These are phyloP conservation scores for Cubamyces sp. DNA, from an alignment of 768 basidiomycete species.

Conservation along the genomic window DNA sequence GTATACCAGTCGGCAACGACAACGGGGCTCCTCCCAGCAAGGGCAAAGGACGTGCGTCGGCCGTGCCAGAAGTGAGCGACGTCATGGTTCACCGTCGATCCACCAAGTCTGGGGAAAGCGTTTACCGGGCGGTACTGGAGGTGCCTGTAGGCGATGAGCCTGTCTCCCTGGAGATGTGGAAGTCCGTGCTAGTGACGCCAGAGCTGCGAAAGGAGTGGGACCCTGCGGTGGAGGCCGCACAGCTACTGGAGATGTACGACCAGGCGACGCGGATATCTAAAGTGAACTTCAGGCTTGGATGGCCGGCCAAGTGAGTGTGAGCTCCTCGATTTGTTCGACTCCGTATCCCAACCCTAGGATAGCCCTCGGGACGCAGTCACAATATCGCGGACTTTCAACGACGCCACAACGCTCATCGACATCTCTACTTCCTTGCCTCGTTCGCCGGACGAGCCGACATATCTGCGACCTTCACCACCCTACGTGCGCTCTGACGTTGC, in stretches of 20 bases:
- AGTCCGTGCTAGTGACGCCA: conserved; percentile 79
- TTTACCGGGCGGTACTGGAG: conserved; percentile 84
- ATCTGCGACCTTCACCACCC: conserved; percentile 89
- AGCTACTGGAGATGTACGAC: conserved; percentile 85
- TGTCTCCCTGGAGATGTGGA: conserved; percentile 75
- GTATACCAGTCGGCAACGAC: conserved; percentile 56
- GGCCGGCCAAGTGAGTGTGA: conserved; percentile 89
- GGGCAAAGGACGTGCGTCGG: conserved; percentile 58
- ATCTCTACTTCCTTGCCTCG: conserved; percentile 94
- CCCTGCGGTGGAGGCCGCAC: conserved; percentile 85
- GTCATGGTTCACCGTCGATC: conserved; percentile 79
- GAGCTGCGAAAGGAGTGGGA: conserved; percentile 93
- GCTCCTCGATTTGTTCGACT: background rate
- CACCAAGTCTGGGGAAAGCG: conserved; percentile 70
- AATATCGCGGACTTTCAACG: conserved; percentile 84
- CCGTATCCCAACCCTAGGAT: conserved; percentile 8
- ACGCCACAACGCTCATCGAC: conserved; percentile 82
- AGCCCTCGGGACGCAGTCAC: conserved; percentile 95
- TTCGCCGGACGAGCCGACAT: conserved; percentile 87
- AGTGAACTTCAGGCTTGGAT: conserved; percentile 91
- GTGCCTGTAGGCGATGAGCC: conserved; percentile 63
- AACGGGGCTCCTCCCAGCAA: conserved; percentile 51
- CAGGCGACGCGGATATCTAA: conserved; percentile 82
- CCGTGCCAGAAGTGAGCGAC: conserved; percentile 65
- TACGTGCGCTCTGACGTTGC: conserved; percentile 88